Evolutionary conservation across 176 grass and related monocot genomes (phyloP), one percentile per base, ranked within the genome.

Genomic region (Oryza meridionalis): DNA sequence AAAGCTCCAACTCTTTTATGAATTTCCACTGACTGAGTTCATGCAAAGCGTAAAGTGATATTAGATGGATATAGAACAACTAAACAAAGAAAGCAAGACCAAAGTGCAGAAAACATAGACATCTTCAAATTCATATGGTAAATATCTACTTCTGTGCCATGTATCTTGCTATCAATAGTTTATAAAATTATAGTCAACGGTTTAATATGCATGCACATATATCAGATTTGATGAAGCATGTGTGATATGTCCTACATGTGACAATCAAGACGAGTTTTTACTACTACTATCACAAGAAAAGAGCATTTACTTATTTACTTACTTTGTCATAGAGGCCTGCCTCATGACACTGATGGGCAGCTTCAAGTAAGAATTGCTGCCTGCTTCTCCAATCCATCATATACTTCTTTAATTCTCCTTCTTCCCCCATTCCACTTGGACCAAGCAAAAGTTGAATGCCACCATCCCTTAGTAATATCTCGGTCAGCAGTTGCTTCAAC

Each of bases 1-100:
- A 99, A 99, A 81, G 96, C 89, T 85, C 91, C 90, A 2, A 99
- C 93, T 86, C 96, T 91, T 84, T 88, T 99, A 76, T 99, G 90
- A 65, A 99, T 94, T 85, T 96, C 93, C 70, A 96, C 84, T 0
- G 93, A 90, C 93, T 94, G 85, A 75, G 67, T 81, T 82, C 67
- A 90, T 69, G 75, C 10, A 62, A 71, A 87, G 7, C 69, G 31
- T 68, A 61, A 86, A 84, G 21, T 12, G 84, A 78, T 37, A 73
- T 73, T 45, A 70, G 83, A 85, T 72, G 66, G 10, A 74, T 87
- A 67, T 44, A 53, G 65, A 82, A 35, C 50, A 90, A 15, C 64
- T 72, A 27, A 19, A 55, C 35, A 9, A 29, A 81, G 44, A 67
- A 5, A 68, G 44, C 10, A 32, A 67, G 6, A 49, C 10, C 9